Evolutionary conservation across 164 flowering plant genomes (phyloP).

Genomic region (Berberis vulgaris): DNA sequence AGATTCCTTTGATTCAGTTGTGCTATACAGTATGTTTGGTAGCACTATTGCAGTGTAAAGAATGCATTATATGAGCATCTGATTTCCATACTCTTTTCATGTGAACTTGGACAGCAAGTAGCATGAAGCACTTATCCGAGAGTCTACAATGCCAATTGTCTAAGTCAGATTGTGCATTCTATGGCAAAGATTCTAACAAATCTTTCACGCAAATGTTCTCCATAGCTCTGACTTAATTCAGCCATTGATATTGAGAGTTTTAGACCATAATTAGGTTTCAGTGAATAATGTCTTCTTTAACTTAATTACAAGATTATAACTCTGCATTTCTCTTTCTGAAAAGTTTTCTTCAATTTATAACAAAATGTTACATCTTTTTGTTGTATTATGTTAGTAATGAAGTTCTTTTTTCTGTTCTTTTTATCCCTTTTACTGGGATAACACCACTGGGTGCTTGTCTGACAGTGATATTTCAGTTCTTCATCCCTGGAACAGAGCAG

Average conservation of each 20-base stretch:
- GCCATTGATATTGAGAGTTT: neutral
- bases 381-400: no score
- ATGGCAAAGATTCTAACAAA: constrained; percentile 30
- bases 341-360: neutral
- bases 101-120: constrained; percentile 43
- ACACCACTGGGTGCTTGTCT: constrained; percentile 62
- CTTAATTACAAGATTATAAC: neutral
- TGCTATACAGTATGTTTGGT: no score
- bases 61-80: neutral
- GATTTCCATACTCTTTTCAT: neutral
- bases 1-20: no score
- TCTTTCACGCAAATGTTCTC: neutral
- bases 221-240: neutral
- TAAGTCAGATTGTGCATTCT: constrained; percentile 86
- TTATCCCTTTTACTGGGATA: constrained; percentile 28
- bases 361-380: no score
- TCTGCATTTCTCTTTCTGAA: neutral
- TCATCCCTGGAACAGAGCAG: constrained; percentile 72
- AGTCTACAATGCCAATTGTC: constrained; percentile 75
- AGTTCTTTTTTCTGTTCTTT: no score
- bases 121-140: constrained; percentile 81
- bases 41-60: no score
- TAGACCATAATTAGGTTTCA: neutral
- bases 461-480: constrained; percentile 92
- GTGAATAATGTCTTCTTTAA: neutral